Evolutionary conservation across 139 green algal genomes (phyloP), one percentile per base, ranked within the genome.

Genomic region (Tetraselmis striata): DNA sequence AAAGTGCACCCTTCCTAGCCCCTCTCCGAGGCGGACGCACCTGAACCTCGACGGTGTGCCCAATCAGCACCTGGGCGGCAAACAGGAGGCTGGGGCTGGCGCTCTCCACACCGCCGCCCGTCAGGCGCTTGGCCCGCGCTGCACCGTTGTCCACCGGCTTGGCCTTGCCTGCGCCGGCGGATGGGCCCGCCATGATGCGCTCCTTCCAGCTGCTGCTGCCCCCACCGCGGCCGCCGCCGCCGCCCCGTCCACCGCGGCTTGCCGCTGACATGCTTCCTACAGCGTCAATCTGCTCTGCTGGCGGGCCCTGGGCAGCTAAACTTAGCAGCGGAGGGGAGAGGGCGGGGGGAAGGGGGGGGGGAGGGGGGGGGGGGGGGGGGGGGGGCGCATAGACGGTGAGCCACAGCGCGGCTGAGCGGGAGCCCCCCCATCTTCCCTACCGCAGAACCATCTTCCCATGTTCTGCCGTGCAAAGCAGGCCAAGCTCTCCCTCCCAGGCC

Each of bases 41-140:
- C 92, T 93, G 86, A 0, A 92, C 91, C 77, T 92, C 83, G 2
- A 94, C 89, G 2, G 88, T 91, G 83, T 94, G 93, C 0, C 93
- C 93, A 29, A 94, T 89, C 2, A 96, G 80, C 27, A 95, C 88
- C 28, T 89, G 82, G 18, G 84, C 86, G 1, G 84, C 79, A 31
- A 93, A 92, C 23, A 84, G 27, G 2, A 82, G 79, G 45, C 45
- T 5, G 11, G 45, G 45, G 45, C 45, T 67, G 45, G 45, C 45
- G 45, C 45, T 67, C 45, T 67, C 45, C 5, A 67, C 45, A 5
- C 45, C 45, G 18, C 11, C 45, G 11, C 45, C 45, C 45, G 45
- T 67, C 11, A 67, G 45, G 45, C 45, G 45, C 11, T 67, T 67
- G 45, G 45, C 45, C 5, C 45, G 45, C 45, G 45, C 5, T 18